Evolutionary conservation across 495 filamentous ascomycete species (phyloP).

Genomic region (Aspergillus sclerotioniger): DNA sequence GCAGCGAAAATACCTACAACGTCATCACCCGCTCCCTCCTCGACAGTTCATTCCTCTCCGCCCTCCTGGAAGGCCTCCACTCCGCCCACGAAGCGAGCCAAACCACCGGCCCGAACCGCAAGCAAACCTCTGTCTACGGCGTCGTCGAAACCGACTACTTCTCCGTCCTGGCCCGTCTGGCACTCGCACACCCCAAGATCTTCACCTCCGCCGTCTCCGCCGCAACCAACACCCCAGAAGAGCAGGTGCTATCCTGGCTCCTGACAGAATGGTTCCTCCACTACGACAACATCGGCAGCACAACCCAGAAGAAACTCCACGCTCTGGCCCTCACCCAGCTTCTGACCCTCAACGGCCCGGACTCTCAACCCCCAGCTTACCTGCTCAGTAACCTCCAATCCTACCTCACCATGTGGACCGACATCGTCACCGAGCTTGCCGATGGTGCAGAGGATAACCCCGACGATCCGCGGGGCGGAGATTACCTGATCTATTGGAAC

Average conservation of each 20-base stretch:
- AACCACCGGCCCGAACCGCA: constrained; percentile 72
- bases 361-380: constrained; percentile 48
- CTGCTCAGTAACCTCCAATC: constrained; percentile 61
- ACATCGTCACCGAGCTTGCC: constrained; percentile 60
- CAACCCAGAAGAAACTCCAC: constrained; percentile 74
- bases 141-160: constrained; percentile 81
- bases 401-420: constrained; percentile 68
- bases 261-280: constrained; percentile 83
- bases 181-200: constrained; percentile 62
- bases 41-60: constrained; percentile 61
- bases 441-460: constrained; percentile 44
- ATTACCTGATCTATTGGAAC: constrained; percentile 56
- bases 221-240: constrained; percentile 36
- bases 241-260: constrained; percentile 67
- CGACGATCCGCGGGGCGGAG: constrained; percentile 36
- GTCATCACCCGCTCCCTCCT: constrained; percentile 67
- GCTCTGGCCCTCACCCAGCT: constrained; percentile 79
- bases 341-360: constrained; percentile 59
- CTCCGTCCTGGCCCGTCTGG: constrained; percentile 75
- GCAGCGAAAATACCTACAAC: constrained; percentile 58
- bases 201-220: constrained; percentile 56
- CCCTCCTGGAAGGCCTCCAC: constrained; percentile 68
- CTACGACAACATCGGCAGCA: constrained; percentile 77
- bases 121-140: constrained; percentile 58
- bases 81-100: constrained; percentile 69